Conservation (phyloP, 2,329 filamentous ascomycete species). For the Botrytis pseudocinerea region DNA sequence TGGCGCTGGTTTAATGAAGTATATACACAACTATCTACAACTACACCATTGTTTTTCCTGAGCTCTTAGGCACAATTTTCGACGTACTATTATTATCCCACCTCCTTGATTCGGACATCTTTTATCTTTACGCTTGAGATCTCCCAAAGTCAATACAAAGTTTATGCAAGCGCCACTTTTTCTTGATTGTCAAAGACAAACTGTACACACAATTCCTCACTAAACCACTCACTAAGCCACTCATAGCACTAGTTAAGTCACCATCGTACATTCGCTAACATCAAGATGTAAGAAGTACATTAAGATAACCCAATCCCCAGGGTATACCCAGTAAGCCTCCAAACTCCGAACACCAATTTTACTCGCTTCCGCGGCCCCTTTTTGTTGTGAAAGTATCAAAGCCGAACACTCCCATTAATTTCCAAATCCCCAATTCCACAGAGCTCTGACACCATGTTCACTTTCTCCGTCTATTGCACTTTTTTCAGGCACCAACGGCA, state of each 20-base stretch:
- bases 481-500: accelerated
- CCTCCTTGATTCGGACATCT: not conserved
- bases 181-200: not conserved
- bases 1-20: not conserved
- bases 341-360: not conserved
- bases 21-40: not conserved
- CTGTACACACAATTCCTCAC: accelerated
- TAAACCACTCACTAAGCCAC: too few relatives aligned
- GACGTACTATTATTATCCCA: accelerated
- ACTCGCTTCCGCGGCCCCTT: not conserved
- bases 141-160: not conserved
- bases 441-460: not conserved
- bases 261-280: not conserved
- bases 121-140: not conserved
- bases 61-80: not conserved
- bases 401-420: not conserved
- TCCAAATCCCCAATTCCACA: not conserved
- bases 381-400: not conserved
- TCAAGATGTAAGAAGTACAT: not conserved
- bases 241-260: not conserved
- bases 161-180: not conserved
- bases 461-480: not conserved
- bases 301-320: accelerated
- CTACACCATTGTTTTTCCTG: not conserved
- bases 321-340: not conserved